These are phyloP conservation scores for Neurospora tetrasperma DNA, from an alignment of 495 filamentous ascomycete species.

Conservation along the genomic window DNA sequence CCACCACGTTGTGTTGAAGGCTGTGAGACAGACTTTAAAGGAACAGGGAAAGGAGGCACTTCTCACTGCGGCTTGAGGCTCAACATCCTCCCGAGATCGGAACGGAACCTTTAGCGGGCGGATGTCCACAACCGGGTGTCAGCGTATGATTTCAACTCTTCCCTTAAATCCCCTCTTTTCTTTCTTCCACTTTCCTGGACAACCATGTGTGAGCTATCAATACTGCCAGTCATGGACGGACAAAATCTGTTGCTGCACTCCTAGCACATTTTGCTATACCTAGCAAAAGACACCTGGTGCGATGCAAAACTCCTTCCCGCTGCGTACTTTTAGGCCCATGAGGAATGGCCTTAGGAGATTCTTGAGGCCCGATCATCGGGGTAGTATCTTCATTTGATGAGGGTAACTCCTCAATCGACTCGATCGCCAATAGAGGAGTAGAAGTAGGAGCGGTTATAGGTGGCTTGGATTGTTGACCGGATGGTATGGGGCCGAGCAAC, in stretches of 20 bases:
- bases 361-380: not conserved
- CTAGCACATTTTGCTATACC: not conserved
- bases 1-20: conserved; percentile 27
- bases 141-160: not conserved
- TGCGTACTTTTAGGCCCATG: not conserved
- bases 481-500: not conserved
- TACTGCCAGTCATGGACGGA: not conserved
- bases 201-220: not conserved
- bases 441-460: not conserved
- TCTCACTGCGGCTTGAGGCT: conserved; percentile 1
- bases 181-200: not conserved
- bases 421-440: not conserved
- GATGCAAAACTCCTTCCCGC: not conserved
- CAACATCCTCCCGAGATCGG: not conserved
- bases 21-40: conserved; percentile 22
- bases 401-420: not conserved
- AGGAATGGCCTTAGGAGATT: not conserved
- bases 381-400: not conserved
- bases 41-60: conserved; percentile 24
- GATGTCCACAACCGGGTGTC: not conserved
- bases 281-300: not conserved
- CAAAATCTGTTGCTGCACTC: not conserved
- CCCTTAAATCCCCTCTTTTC: not conserved
- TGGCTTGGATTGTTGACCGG: not conserved
- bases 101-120: not conserved